phyloP scores from a whole-genome alignment of 129 eudicot species.

The Flaveria linearis region DNA sequence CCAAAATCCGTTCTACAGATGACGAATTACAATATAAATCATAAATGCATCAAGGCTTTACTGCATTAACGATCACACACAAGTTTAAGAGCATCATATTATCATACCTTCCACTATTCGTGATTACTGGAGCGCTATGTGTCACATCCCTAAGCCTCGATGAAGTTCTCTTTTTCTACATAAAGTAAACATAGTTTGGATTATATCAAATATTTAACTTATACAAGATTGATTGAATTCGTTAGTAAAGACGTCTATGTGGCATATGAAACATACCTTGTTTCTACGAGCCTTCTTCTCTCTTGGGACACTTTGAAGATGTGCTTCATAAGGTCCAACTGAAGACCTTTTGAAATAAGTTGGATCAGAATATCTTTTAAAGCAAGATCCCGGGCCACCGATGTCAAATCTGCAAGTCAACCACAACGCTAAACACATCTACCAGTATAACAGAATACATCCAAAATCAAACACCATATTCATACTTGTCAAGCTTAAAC shows the following conservation, averaged over 20 bases:
- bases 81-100: slow-evolving; percentile 15
- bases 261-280: slow-evolving; percentile 49
- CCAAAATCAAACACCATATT: background rate
- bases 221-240: background rate
- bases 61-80: slow-evolving; percentile 9
- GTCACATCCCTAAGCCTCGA: slow-evolving; percentile 45
- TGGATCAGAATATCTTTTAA: slow-evolving; percentile 95
- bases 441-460: slow-evolving; percentile 1
- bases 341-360: slow-evolving; percentile 80
- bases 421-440: slow-evolving; percentile 20
- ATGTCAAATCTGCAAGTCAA: slow-evolving; percentile 74
- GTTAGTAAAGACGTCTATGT: background rate
- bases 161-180: slow-evolving; percentile 64
- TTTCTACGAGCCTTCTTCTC: slow-evolving; percentile 67
- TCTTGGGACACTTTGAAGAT: slow-evolving; percentile 42
- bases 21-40: slow-evolving; percentile 18
- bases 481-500: slow-evolving; percentile 87
- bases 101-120: slow-evolving; percentile 45
- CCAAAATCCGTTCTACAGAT: slow-evolving; percentile 55
- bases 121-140: slow-evolving; percentile 44
- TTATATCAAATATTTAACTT: background rate
- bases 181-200: background rate
- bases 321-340: slow-evolving; percentile 52
- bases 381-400: slow-evolving; percentile 98
- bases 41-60: slow-evolving; percentile 22